Evolutionary conservation across 2,329 filamentous ascomycete species (phyloP).

Genomic region (Cladophialophora bantiana): DNA sequence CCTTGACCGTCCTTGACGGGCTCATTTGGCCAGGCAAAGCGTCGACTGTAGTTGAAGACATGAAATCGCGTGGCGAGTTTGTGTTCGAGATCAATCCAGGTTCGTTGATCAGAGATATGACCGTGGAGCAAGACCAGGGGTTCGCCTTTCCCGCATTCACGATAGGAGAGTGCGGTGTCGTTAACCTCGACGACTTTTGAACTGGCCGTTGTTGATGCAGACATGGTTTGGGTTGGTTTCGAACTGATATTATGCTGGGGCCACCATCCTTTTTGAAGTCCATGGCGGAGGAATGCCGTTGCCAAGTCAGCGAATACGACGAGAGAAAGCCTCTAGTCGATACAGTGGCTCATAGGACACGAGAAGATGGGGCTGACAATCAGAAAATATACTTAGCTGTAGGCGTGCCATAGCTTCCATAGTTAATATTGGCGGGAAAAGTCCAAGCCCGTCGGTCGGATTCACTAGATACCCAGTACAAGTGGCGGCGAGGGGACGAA

Average conservation of each 20-base stretch:
- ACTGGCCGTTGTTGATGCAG: background rate
- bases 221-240: background rate
- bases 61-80: conserved; percentile 23
- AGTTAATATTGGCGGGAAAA: background rate
- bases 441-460: background rate
- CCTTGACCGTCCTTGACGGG: conserved; percentile 21
- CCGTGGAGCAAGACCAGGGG: conserved; percentile 31
- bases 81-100: conserved; percentile 23
- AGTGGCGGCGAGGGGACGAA: background rate
- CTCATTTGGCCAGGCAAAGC: conserved; percentile 31
- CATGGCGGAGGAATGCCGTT: background rate
- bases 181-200: conserved; percentile 22
- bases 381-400: background rate
- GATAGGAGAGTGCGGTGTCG: conserved; percentile 25
- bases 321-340: background rate
- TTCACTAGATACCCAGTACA: background rate
- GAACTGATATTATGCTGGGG: background rate
- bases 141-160: conserved; percentile 24
- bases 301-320: background rate
- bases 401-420: background rate
- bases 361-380: background rate
- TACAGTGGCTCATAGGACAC: background rate
- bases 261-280: background rate
- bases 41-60: conserved; percentile 31
- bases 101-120: conserved; percentile 28